Conservation (phyloP, 2,329 filamentous ascomycete genomes). For the Clarireedia paspali region DNA sequence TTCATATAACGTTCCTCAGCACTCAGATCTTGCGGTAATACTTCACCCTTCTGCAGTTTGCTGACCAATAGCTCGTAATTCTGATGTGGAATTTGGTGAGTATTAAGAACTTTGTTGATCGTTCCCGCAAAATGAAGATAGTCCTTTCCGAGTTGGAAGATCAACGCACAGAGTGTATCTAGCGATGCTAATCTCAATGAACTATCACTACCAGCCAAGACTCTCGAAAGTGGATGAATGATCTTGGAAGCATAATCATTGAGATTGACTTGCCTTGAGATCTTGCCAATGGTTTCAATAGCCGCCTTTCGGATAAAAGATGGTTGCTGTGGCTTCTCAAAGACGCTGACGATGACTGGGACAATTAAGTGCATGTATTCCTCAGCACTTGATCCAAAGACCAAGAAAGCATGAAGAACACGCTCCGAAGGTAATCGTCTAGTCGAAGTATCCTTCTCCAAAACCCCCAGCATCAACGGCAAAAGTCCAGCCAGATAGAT, state of each 20-base stretch:
- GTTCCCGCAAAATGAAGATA: constrained; percentile 92
- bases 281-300: constrained; percentile 89
- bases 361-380: constrained; percentile 99
- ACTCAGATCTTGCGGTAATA: constrained; percentile 88
- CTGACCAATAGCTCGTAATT: constrained; percentile 90
- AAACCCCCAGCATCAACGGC: constrained; percentile 86
- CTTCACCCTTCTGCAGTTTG: constrained; percentile 90
- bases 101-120: constrained; percentile 77
- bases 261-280: constrained; percentile 93
- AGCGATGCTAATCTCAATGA: constrained; percentile 73
- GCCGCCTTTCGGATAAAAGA: constrained; percentile 74
- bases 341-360: constrained; percentile 87
- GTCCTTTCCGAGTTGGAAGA: constrained; percentile 92
- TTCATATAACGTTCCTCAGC: constrained; percentile 75
- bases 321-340: constrained; percentile 81
- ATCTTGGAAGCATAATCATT: constrained; percentile 96
- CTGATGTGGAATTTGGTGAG: constrained; percentile 74
- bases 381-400: constrained; percentile 91
- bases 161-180: constrained; percentile 89
- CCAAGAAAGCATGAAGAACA: constrained; percentile 88
- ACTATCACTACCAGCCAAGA: constrained; percentile 67
- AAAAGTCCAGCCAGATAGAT: constrained; percentile 84
- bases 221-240: constrained; percentile 82
- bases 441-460: constrained; percentile 74
- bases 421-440: constrained; percentile 79